Base-by-base conservation (phyloP, 2,329 filamentous ascomycete genomes). In the Fusarium heterosporum region DNA sequence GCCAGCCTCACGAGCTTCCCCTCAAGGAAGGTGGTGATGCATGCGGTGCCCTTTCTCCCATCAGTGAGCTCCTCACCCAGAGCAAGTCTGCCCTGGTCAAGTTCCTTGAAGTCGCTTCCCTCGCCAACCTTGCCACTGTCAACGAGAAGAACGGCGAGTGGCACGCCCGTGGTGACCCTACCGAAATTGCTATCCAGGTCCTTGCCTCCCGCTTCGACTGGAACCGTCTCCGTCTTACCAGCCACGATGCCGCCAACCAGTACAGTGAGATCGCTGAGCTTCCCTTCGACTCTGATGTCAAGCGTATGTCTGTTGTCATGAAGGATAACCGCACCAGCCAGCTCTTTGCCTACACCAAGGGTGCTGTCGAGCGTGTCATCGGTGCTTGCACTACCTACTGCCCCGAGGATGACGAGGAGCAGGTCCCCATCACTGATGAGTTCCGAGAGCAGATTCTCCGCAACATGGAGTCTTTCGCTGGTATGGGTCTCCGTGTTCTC, bases 301-400 rank as follows among this genome's bases (percentile, higher is more conserved):
- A 92, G 80, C 88, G 88, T 62, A 92, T 92, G 90, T 90, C 89
- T 1, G 89, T 91, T 40, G 84, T 91, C 54, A 89, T 89, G 76
- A 76, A 78, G 60, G 70, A 81, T 51, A 80, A 77, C 64, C 74
- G 80, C 38, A 71, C 66, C 6, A 69, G 46, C 14, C 52, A 76
- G 26, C 70, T 72, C 12, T 74, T 62, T 26, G 77, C 74, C 1
- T 87, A 85, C 71, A 87, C 85, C 62, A 89, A 89, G 73, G 88
- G 88, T 59, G 90, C 90, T 4, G 89, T 91, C 6, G 89, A 92
- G 75, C 83, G 89, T 36, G 84, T 92, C 14, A 79, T 92, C 25
- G 84, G 85, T 25, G 82, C 84, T 14, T 92, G 89, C 74, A 83
- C 81, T 4, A 78, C 79, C 4, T 79, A 86, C 45, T 78, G 81